Evolutionary conservation across 2,329 filamentous ascomycete genomes (phyloP).

Genomic region (Ophiostoma triangulosporum): DNA sequence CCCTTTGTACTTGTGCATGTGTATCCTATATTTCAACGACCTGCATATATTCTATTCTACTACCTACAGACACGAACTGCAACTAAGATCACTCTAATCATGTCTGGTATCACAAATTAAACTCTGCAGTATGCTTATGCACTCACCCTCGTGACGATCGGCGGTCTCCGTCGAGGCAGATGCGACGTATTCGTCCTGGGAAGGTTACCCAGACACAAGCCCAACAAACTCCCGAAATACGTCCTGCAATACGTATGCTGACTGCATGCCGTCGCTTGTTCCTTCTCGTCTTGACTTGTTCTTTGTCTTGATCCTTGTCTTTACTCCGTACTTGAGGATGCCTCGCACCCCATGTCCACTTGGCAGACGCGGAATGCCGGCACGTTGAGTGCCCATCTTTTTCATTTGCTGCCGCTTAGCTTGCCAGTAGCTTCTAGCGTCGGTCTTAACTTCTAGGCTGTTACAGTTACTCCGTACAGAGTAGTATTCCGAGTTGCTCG

Average conservation of each 20-base stretch:
- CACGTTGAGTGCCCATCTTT: background rate
- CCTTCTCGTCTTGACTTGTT: no score
- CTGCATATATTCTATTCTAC: no score
- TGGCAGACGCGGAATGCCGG: background rate
- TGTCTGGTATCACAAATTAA: background rate
- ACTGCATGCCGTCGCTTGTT: no score
- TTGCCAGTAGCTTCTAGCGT: background rate
- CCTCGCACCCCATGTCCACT: background rate
- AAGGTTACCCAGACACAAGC: background rate
- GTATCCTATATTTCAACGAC: no score
- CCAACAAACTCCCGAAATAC: background rate
- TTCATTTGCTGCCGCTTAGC: background rate
- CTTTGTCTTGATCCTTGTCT: background rate
- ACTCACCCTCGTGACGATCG: background rate
- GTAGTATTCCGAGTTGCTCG: no score
- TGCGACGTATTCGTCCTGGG: background rate
- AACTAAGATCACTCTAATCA: no score
- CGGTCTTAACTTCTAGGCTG: background rate
- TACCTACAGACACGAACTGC: no score
- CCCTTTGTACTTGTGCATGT: no score
- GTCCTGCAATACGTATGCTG: no score
- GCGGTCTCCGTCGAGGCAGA: background rate
- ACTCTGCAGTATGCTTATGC: background rate
- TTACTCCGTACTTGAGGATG: background rate
- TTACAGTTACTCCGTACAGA: no score